Conservation (phyloP, 495 filamentous ascomycete genomes). For the Penicillium fimorum region DNA sequence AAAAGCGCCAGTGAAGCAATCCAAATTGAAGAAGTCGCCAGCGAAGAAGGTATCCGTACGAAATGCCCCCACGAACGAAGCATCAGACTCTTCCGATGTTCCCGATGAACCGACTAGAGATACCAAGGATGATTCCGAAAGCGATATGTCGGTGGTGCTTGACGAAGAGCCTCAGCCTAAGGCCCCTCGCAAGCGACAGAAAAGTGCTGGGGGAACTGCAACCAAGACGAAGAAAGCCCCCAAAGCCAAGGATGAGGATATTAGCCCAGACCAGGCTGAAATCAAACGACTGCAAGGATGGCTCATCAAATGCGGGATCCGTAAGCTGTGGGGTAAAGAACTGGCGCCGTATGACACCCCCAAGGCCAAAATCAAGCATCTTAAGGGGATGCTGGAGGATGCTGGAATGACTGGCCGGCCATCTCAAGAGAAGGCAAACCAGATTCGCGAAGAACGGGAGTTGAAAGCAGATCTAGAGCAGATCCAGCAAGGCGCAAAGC, state of each 20-base stretch:
- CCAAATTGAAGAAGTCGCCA: conserved; percentile 17
- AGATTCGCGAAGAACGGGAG: conserved; percentile 84
- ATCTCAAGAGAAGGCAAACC: conserved; percentile 74
- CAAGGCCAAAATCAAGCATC: conserved; percentile 79
- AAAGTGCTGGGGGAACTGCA: conserved; percentile 29
- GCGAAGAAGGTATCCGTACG: conserved; percentile 33
- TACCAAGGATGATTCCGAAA: conserved; percentile 60
- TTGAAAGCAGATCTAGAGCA: conserved; percentile 76
- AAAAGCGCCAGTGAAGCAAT: conserved; percentile 13
- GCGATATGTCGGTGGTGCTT: conserved; percentile 74
- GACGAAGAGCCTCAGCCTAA: conserved; percentile 66
- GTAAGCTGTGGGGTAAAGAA: conserved; percentile 87
- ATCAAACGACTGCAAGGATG: conserved; percentile 90
- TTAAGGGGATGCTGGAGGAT: conserved; percentile 73
- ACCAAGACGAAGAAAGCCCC: conserved; percentile 38
- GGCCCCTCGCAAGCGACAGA: conserved; percentile 47
- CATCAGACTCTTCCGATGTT: conserved; percentile 25
- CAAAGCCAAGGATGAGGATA: conserved; percentile 46
- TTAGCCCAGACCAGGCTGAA: conserved; percentile 68
- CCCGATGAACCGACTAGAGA: conserved; percentile 25
- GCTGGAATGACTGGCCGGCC: conserved; percentile 85
- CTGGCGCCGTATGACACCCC: conserved; percentile 70
- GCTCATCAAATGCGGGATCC: conserved; percentile 87
- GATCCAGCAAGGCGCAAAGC: conserved; percentile 72
- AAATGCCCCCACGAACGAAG: conserved; percentile 26